Base-by-base conservation (phyloP, 1,284 basidiomycete genomes). In the Kalmanozyma brasiliensis region DNA sequence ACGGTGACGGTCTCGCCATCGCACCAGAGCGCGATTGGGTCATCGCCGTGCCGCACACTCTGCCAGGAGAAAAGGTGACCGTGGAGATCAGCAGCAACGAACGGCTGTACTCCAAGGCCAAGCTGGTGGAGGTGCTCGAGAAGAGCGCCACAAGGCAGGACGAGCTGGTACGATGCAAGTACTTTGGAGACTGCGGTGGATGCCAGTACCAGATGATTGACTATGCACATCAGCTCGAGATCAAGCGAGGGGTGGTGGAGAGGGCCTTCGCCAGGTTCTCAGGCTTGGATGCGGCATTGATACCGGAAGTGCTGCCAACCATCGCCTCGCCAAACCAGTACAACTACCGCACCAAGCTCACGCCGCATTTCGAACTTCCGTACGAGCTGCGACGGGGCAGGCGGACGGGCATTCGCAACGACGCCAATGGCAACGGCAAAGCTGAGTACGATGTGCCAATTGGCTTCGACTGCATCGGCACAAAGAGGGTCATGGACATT, bases 341-440 rank as follows among this genome's bases (percentile, higher is more conserved):
- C 83, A 87, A 87, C 41, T 98, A 98, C 82, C 89, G 95, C 20
- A 98, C 96, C 1, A 98, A 98, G 84, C 89, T 98, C 43, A 98
- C 95, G 0, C 95, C 95, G 0, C 95, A 98, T 82, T 98, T 98
- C 74, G 91, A 96, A 40, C 87, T 90, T 0, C 89, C 92, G 1
- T 88, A 88, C 0, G 89, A 77, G 37, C 48, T 76, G 17, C 65
- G 74, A 17, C 61, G 73, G 22, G 58, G 77, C 81, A 83, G 53
- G 83, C 43, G 56, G 19, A 34, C 46, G 0, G 85, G 53, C 23
- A 19, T 58, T 49, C 35, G 48, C 51, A 44, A 84, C 85, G 75
- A 79, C 82, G 77, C 22, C 44, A 44, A 56, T 22, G 52, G 58
- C 42, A 58, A 58, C 24, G 55, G 58, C 40, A 58, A 58, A 6